Base-by-base conservation (phyloP, 331 rosid species). In the Acacia pycnantha region DNA sequence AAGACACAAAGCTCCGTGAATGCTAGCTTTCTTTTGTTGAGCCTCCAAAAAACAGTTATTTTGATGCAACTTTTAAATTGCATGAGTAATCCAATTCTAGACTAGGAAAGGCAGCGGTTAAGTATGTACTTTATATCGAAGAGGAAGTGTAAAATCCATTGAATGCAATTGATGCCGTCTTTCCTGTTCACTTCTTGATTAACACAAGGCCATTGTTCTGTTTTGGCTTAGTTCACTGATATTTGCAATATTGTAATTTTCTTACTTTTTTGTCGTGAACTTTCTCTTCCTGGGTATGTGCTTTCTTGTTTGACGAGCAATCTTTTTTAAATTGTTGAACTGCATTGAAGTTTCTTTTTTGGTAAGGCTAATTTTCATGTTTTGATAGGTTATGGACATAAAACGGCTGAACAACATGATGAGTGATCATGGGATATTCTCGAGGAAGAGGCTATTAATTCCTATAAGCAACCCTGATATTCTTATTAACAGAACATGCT, bases 381-480 rank as follows among this genome's bases (percentile, higher is more conserved):
- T 81, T 61, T 81, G 82, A 77, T 81, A 96, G 99, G 98, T 96
- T 69, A 81, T 89, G 91, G 95, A 92, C 83, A 86, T 96, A 74
- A 93, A 92, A 88, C 91, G 97, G 10, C 66, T 93, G 76, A 96
- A 96, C 97, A 96, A 96, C 83, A 93, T 93, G 98, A 91, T 93
- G 94, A 93, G 99, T 11, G 98, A 96, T 87, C 95, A 96, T 73
- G 99, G 99, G 7, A 94, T 96, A 74, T 92, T 92, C 89, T 92
- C 98, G 0, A 90, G 99, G 85, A 97, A 96, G 85, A 92, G 98
- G 79, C 69, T 96, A 79, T 76, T 96, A 76, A 96, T 96, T 80
- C 99, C 99, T 13, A 40, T 96, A 51, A 91, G 91, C 73, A 83
- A 87, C 70, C 90, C 95, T 9, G 87, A 82, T 50, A 82, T 92